Evolutionary conservation across 495 filamentous ascomycete genomes (phyloP).

Genomic region (Tuber calosporum): DNA sequence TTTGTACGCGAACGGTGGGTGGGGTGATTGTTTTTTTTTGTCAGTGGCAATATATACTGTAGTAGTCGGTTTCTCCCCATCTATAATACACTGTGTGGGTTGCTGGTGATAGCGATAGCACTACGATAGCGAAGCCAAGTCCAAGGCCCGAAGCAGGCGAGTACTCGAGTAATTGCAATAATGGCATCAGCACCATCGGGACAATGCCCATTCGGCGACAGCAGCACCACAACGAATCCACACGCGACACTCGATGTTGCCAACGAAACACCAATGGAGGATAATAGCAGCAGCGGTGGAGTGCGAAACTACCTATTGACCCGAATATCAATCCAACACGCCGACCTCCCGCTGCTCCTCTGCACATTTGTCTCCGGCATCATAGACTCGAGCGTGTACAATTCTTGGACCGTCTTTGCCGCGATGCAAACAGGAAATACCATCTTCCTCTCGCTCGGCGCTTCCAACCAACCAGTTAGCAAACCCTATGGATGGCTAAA

Average conservation of each 20-base stretch:
- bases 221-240: not conserved
- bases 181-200: not conserved
- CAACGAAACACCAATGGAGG: not conserved
- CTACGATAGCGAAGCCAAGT: not conserved
- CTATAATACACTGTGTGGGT: not conserved
- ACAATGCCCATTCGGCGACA: not conserved
- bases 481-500: conserved; percentile 60
- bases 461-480: conserved; percentile 48
- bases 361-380: conserved; percentile 55
- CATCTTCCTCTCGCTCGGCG: conserved; percentile 60
- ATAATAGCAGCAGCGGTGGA: not conserved
- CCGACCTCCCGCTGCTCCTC: conserved; percentile 52
- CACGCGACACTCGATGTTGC: not conserved
- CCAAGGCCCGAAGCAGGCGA: not conserved
- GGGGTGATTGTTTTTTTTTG: not conserved
- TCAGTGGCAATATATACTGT: not conserved
- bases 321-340: conserved; percentile 37
- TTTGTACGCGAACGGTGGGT: not conserved
- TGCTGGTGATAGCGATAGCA: not conserved
- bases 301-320: not conserved
- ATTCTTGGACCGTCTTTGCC: conserved; percentile 56
- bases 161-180: not conserved
- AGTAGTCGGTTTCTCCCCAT: not conserved
- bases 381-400: conserved; percentile 57
- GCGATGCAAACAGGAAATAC: conserved; percentile 63